phyloP scores from a whole-genome alignment of 2,329 filamentous ascomycete genomes.

The Plenodomus biglobosus region DNA sequence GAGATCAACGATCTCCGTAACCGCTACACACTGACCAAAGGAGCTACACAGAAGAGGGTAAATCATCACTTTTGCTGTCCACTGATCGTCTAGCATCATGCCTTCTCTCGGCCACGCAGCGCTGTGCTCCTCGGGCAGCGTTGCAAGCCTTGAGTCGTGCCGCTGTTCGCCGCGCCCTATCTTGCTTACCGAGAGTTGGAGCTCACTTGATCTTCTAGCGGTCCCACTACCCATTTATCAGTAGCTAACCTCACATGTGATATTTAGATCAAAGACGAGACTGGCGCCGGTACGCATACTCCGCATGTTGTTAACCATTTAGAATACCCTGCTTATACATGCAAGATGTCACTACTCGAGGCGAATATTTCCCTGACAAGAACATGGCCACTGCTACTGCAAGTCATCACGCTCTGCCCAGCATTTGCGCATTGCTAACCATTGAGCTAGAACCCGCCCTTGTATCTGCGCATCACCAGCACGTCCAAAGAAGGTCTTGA shows the following conservation, averaged over 20 bases:
- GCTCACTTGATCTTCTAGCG: slow-evolving; percentile 52
- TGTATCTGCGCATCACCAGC: slow-evolving; percentile 95
- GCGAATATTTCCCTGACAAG: slow-evolving; percentile 96
- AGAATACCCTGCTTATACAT: slow-evolving; percentile 63
- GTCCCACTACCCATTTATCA: slow-evolving; percentile 65
- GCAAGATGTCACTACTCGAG: slow-evolving; percentile 97
- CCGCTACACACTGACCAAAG: slow-evolving; percentile 95
- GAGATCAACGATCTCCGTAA: slow-evolving; percentile 98
- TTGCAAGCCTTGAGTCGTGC: slow-evolving; percentile 21
- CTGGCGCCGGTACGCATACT: slow-evolving; percentile 97
- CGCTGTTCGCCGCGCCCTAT: slow-evolving; percentile 36
- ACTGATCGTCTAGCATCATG: slow-evolving; percentile 63
- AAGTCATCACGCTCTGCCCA: slow-evolving; percentile 28
- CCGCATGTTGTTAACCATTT: slow-evolving; percentile 64
- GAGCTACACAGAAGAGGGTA: slow-evolving; percentile 99
- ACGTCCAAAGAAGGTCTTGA: slow-evolving; percentile 91
- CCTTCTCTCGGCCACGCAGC: slow-evolving; percentile 33
- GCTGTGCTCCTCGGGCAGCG: slow-evolving; percentile 58
- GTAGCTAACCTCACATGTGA: slow-evolving; percentile 89
- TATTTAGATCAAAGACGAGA: slow-evolving; percentile 99
- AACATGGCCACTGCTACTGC: slow-evolving; percentile 93
- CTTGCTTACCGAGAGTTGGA: slow-evolving; percentile 44
- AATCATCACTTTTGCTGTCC: slow-evolving; percentile 74
- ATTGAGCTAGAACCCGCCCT: slow-evolving; percentile 73
- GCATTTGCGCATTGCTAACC: not conserved